Base-by-base conservation (phyloP, 1,284 basidiomycete species). In the Puccinia polysora region DNA sequence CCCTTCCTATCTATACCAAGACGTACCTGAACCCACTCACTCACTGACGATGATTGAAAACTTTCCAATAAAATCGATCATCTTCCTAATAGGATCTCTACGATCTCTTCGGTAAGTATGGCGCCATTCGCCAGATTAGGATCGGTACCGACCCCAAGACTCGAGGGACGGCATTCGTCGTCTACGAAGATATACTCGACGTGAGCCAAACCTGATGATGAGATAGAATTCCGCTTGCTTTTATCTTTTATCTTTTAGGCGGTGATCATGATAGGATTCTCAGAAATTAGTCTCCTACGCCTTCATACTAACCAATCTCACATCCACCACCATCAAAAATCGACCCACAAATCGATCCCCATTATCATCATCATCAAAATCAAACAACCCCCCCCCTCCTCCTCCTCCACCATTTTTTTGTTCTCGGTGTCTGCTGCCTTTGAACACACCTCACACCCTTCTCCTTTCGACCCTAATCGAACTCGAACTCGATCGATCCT, bases 51-150 rank as follows among this genome's bases (percentile, higher is more conserved):
- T n/a, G n/a, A n/a, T n/a, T n/a, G n/a, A n/a, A n/a, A n/a, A n/a
- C n/a, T n/a, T n/a, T n/a, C n/a, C n/a, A n/a, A n/a, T 43, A 18
- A 28, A 15, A 50, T 40, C 30, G 47, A 12, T 47, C 32, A 8
- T 15, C 28, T 25, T 49, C 34, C 38, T 34, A 92, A 58, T 88
- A 92, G 73, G 94, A 97, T 80, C 82, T 97, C 75, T 97, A 97
- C 81, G 95, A 98, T 81, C 84, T 98, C 73, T 98, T 98, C 79
- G 95, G 94, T 69, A 89, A 92, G 75, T 98, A 98, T 82, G 95
- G 95, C 52, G 90, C 90, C 76, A 92, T 98, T 78, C 88, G 95
- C 52, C 95, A 98, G 81, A 89, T 98, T 76, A 86, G 95, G 69
- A 86, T 97, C 75, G 95, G 95, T 56, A 93, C 87, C 76, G 90